These are phyloP conservation scores for Paraphaeosphaeria minitans DNA, from an alignment of 2,329 filamentous ascomycete species.

Conservation along the genomic window DNA sequence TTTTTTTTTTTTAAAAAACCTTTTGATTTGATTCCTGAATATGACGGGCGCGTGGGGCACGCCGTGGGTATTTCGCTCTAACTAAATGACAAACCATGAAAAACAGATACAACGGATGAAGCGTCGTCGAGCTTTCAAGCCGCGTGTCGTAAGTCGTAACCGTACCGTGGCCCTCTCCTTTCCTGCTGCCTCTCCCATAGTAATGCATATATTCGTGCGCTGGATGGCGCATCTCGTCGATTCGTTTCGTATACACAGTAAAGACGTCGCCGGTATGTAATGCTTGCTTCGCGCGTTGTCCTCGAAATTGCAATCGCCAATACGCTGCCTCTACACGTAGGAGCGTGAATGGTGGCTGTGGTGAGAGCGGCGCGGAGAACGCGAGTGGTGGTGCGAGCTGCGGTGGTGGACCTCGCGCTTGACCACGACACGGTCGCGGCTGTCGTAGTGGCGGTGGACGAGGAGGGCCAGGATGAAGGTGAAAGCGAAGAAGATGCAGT, in stretches of 20 bases:
- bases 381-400: conserved; percentile 48
- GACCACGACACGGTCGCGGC: conserved; percentile 57
- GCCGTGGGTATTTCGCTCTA: conserved; percentile 11
- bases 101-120: conserved; percentile 4
- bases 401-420: conserved; percentile 58
- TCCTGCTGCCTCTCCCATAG: neutral
- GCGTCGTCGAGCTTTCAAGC: neutral
- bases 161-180: neutral
- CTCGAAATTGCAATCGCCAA: neutral
- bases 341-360: conserved; percentile 41
- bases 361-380: conserved; percentile 46
- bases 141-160: conserved; percentile 6
- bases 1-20: too few species aligned
- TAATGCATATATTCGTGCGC: neutral
- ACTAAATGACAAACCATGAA: neutral
- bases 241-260: neutral
- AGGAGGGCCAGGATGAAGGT: conserved; percentile 64
- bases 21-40: neutral
- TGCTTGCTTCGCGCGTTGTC: neutral
- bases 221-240: neutral
- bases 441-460: conserved; percentile 52
- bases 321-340: conserved; percentile 35
- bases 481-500: conserved; percentile 47
- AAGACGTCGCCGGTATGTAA: neutral
- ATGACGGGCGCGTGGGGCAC: neutral